Base-by-base conservation (phyloP, 306 rosid genomes). In the Vigna trinervia region DNA sequence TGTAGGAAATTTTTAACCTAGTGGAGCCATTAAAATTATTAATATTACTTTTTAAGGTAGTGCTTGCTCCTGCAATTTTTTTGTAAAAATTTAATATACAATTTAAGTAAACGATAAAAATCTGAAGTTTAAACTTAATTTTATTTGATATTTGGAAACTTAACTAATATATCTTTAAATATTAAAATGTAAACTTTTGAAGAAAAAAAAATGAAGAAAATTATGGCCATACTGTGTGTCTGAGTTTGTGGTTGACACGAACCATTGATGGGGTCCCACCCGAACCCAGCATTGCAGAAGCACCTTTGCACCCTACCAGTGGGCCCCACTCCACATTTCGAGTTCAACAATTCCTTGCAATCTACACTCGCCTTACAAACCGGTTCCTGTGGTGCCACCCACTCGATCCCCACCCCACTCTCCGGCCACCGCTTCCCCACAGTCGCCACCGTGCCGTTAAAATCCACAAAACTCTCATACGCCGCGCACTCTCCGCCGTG, bases 361-460 rank as follows among this genome's bases (percentile, higher is more conserved):
- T 88, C 87, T 57, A 38, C 26, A 3, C 73, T 32, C 3, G 5
- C 56, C 82, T 53, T 78, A 38, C 91, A 85, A 65, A 63, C 56
- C 12, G 85, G 87, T 67, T 85, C 88, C 58, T 15, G 65, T 8
- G 87, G 85, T 2, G 70, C 63, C 65, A 59, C 73, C 88, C 91
- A 87, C 79, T 87, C 87, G 23, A 87, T 13, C 74, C 78, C 91
- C 62, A 87, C 47, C 56, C 86, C 91, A 0, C 81, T 64, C 74
- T 85, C 84, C 46, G 88, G 88, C 87, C 91, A 85, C 74, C 7
- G 48, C 15, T 32, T 73, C 36, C 41, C 72, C 23, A n/a, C 20
- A 9, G 71, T 48, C 15, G 56, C 63, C 66, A 19, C 74, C 39
- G 54, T 45, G 3, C 46, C 74, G 8, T 66, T 60, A 0, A 77